Percentiles rank a stretch among this genome's conserved stretches.
Evolutionary conservation across 768 basidiomycete species (phyloP).

Genomic region (Porpolomopsis calyptriformis): DNA sequence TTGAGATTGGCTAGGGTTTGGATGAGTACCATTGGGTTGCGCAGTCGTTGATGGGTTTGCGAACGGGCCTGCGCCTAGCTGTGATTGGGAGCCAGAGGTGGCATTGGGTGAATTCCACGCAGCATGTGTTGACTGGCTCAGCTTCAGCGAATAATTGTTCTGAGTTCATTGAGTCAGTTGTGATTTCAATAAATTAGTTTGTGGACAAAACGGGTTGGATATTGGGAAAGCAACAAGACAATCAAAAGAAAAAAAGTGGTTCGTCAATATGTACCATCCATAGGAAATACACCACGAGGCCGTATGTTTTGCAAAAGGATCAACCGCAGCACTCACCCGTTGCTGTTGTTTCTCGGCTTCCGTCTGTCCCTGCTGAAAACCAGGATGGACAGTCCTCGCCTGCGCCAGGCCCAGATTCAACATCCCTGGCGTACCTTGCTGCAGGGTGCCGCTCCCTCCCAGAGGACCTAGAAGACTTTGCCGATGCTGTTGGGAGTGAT

Average conservation of each 20-base stretch:
- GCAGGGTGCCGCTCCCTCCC: constrained; percentile 26
- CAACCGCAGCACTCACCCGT: constrained; percentile 41
- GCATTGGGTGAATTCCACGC: constrained; percentile 56
- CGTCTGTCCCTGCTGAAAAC: constrained; percentile 46
- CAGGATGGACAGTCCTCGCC: constrained; percentile 37
- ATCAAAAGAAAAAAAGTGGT: background rate
- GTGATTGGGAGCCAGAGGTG: constrained; percentile 32
- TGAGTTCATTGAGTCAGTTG: constrained; percentile 15
- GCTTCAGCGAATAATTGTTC: constrained; percentile 54
- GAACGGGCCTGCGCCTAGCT: constrained; percentile 15
- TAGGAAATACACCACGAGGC: constrained; percentile 7
- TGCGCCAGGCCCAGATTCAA: constrained; percentile 41
- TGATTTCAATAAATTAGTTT: background rate
- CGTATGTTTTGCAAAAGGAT: constrained; percentile 8
- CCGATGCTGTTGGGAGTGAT: constrained; percentile 39
- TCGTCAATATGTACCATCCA: constrained; percentile 1
- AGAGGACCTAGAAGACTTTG: constrained; percentile 47
- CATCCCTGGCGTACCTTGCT: constrained; percentile 53
- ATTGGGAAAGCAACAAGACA: too few species aligned
- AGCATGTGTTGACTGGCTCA: constrained; percentile 49
- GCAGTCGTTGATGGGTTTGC: constrained; percentile 15
- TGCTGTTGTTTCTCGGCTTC: constrained; percentile 56
- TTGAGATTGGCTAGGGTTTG: constrained; percentile 15
- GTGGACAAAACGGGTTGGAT: background rate
- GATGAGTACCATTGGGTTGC: constrained; percentile 38